A percentile compares a stretch with the other conserved stretches of the same genome.
Evolutionary conservation across 2,329 filamentous ascomycete genomes (phyloP).

Genomic region (Byssochlamys sp.): DNA sequence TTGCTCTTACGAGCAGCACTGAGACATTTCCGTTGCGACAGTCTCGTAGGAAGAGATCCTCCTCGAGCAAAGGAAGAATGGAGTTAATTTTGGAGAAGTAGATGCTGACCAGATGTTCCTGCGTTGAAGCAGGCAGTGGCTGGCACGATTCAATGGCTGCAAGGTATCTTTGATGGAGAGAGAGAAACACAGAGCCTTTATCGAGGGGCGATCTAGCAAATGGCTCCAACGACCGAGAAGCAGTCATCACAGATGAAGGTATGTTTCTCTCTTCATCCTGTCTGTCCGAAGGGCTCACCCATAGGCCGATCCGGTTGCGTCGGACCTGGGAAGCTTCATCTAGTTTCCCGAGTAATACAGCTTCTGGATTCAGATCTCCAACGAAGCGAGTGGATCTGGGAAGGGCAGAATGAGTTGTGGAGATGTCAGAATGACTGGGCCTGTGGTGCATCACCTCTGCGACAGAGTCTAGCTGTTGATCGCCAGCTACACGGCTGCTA

Average conservation of each 20-base stretch:
- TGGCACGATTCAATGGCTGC: constrained; percentile 18
- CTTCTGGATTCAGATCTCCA: constrained; percentile 33
- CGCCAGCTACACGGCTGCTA: background rate
- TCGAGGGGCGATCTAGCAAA: constrained; percentile 1
- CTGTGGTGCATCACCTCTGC: background rate
- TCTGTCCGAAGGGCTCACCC: constrained; percentile 18
- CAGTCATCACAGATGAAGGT: background rate
- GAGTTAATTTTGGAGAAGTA: constrained; percentile 30
- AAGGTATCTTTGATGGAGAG: constrained; percentile 16
- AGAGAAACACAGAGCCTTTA: constrained; percentile 6
- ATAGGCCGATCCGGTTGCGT: constrained; percentile 23
- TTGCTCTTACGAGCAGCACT: constrained; percentile 29
- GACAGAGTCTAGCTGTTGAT: background rate
- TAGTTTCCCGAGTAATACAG: constrained; percentile 26
- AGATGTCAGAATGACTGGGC: constrained; percentile 2
- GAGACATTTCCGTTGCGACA: constrained; percentile 18
- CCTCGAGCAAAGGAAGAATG: constrained; percentile 29
- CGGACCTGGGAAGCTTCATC: constrained; percentile 15
- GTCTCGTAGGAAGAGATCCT: constrained; percentile 15
- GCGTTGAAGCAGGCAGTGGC: constrained; percentile 23
- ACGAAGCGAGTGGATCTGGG: constrained; percentile 25
- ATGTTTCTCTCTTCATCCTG: constrained; percentile 5
- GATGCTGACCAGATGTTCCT: constrained; percentile 22
- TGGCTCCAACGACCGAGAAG: constrained; percentile 1
- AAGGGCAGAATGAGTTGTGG: constrained; percentile 3